A percentile compares a stretch with the other conserved stretches of the same genome.
phyloP scores from a whole-genome alignment of 352 stramenopile species.

The Salisapilia sapeloensis region DNA sequence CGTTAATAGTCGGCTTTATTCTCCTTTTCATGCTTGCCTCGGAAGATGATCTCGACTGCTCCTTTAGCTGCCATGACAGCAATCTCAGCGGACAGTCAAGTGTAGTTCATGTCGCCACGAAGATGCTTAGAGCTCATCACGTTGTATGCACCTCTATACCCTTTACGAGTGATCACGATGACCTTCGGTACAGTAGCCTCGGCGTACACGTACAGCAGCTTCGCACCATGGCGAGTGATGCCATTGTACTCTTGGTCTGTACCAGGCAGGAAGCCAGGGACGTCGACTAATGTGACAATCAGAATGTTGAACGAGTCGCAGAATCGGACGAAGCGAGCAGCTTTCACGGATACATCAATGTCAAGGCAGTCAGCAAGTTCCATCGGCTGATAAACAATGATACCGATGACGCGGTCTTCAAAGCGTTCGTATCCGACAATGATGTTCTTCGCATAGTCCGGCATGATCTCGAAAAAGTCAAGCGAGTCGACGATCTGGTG shows the following conservation, averaged over 20 bases:
- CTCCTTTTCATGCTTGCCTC: conserved; percentile 89
- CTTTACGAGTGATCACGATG: conserved; percentile 97
- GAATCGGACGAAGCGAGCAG: conserved; percentile 94
- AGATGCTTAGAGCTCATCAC: conserved; percentile 98
- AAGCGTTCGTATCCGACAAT: conserved; percentile 93
- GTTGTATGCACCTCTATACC: conserved; percentile 97
- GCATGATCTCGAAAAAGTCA: conserved; percentile 95
- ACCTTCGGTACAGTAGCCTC: conserved; percentile 97
- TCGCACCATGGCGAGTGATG: conserved; percentile 95
- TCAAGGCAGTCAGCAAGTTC: conserved; percentile 94
- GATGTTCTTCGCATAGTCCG: conserved; percentile 96
- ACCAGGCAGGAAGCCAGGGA: conserved; percentile 95
- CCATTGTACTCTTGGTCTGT: conserved; percentile 82
- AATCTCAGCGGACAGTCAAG: conserved; percentile 71
- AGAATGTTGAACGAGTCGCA: conserved; percentile 98
- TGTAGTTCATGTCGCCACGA: conserved; percentile 94
- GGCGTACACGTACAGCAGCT: conserved; percentile 96
- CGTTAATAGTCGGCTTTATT: conserved; percentile 92
- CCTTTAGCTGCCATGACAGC: conserved; percentile 90
- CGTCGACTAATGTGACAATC: conserved; percentile 96
- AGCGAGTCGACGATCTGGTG: conserved; percentile 89
- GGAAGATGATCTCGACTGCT: conserved; percentile 97
- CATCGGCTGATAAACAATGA: conserved; percentile 97
- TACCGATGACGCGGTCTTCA: conserved; percentile 89
- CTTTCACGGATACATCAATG: conserved; percentile 95